Conservation (phyloP, 2,329 filamentous ascomycete species). For the Fusarium sp. region DNA sequence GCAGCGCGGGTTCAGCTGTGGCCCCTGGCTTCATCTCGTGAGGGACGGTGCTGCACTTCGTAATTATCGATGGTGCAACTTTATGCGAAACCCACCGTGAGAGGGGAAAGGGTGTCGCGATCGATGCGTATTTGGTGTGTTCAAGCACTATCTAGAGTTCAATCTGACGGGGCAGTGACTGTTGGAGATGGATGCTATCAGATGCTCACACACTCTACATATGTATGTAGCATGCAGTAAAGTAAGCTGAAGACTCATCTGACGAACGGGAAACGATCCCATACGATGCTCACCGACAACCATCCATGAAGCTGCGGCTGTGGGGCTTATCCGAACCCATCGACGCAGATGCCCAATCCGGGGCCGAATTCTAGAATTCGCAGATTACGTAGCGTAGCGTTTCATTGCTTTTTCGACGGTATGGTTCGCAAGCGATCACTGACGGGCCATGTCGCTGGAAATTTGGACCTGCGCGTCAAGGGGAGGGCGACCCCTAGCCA, state of each 20-base stretch:
- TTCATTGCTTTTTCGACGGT: conserved; percentile 30
- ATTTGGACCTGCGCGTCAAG: conserved; percentile 44
- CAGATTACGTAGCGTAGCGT: conserved; percentile 31
- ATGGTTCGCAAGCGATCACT: conserved; percentile 32
- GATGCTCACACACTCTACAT: background rate
- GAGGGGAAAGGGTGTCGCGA: background rate
- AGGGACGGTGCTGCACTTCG: background rate
- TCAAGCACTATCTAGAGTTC: background rate
- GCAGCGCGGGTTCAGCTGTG: background rate
- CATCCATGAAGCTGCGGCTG: background rate
- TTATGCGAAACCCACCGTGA: background rate
- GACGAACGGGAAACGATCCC: conserved; percentile 20
- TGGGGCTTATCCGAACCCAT: conserved; percentile 24
- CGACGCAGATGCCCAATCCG: conserved; percentile 23
- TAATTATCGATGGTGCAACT: background rate
- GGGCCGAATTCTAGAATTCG: conserved; percentile 30
- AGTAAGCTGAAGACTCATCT: conserved; percentile 18
- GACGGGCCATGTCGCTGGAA: conserved; percentile 37
- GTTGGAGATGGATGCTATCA: background rate
- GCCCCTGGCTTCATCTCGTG: conserved; percentile 3
- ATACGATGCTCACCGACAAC: conserved; percentile 21
- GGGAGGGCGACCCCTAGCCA: conserved; percentile 39
- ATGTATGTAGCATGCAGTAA: no score
- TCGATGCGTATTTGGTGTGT: background rate
- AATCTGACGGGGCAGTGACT: background rate